These are phyloP conservation scores for Lasiosphaeria miniovina DNA, from an alignment of 495 filamentous ascomycete genomes.

Conservation along the genomic window DNA sequence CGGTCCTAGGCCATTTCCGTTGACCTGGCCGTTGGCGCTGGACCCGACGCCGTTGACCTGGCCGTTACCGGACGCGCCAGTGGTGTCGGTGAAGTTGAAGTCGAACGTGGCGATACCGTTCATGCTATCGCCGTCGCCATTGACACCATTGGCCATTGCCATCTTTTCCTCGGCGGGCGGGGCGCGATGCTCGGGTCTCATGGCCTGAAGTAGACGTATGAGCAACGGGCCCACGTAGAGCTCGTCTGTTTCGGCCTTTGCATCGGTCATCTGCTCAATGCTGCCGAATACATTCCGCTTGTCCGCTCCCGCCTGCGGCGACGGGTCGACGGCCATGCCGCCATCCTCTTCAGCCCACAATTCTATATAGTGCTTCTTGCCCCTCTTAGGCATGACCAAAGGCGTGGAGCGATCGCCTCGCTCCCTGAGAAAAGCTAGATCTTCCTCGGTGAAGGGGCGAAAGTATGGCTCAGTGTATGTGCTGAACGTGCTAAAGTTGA, in stretches of 20 bases:
- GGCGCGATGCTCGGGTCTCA: conserved; percentile 77
- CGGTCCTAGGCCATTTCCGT: conserved; percentile 1
- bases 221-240: conserved; percentile 85
- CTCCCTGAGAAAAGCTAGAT: conserved; percentile 89
- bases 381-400: conserved; percentile 82
- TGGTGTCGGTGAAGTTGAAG: conserved; percentile 15
- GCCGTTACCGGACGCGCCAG: conserved; percentile 4
- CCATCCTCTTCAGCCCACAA: conserved; percentile 94
- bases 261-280: conserved; percentile 82
- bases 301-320: conserved; percentile 50
- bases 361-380: conserved; percentile 80
- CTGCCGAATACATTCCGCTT: conserved; percentile 73
- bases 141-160: conserved; percentile 51
- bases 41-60: neutral
- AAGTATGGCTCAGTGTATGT: conserved; percentile 89
- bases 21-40: conserved; percentile 48
- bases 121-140: conserved; percentile 50
- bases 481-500: conserved; percentile 83
- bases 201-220: conserved; percentile 73
- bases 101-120: conserved; percentile 24
- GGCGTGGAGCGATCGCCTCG: conserved; percentile 77
- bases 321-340: conserved; percentile 62
- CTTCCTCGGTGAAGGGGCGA: conserved; percentile 86
- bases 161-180: conserved; percentile 56
- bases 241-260: conserved; percentile 79